These are phyloP conservation scores for Phaeosphaeria sp. DNA, from an alignment of 2,329 filamentous ascomycete species.

Conservation along the genomic window DNA sequence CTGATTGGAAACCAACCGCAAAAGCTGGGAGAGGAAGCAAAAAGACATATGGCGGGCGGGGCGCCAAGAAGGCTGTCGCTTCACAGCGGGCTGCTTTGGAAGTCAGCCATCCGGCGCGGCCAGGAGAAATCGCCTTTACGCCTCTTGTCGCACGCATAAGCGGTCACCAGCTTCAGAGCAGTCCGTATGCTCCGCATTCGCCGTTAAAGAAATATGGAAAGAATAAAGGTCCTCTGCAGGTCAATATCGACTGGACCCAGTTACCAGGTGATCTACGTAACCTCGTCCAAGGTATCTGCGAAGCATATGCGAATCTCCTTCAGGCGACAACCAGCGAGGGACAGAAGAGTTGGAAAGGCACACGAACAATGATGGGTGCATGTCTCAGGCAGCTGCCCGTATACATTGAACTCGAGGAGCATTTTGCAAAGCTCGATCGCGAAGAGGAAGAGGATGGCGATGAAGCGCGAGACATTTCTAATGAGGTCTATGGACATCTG, in stretches of 20 bases:
- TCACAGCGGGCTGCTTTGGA: conserved; percentile 7
- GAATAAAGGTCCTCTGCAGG: conserved; percentile 31
- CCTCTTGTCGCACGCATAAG: conserved; percentile 42
- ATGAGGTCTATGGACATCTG: conserved; percentile 50
- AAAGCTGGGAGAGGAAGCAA: conserved; percentile 29
- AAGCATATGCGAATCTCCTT: conserved; percentile 46
- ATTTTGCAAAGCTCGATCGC: conserved; percentile 43
- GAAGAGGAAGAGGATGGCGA: conserved; percentile 38
- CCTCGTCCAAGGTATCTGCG: conserved; percentile 37
- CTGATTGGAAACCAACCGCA: conserved; percentile 44
- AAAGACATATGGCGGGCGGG: conserved; percentile 43
- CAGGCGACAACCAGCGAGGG: conserved; percentile 33
- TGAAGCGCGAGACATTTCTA: conserved; percentile 43
- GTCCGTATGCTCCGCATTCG: conserved; percentile 37
- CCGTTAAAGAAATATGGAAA: conserved; percentile 31
- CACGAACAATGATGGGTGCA: conserved; percentile 45
- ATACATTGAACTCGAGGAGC: conserved; percentile 50
- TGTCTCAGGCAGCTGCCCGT: conserved; percentile 50
- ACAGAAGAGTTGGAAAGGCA: conserved; percentile 37
- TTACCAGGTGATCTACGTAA: conserved; percentile 35
- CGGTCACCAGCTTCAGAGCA: conserved; percentile 31
- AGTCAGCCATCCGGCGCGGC: conserved; percentile 18
- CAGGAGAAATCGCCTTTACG: conserved; percentile 45
- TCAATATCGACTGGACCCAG: conserved; percentile 24
- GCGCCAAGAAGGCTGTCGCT: conserved; percentile 19